Base-by-base conservation (phyloP, 352 stramenopile genomes). In the Thraustochytrium sp. region DNA sequence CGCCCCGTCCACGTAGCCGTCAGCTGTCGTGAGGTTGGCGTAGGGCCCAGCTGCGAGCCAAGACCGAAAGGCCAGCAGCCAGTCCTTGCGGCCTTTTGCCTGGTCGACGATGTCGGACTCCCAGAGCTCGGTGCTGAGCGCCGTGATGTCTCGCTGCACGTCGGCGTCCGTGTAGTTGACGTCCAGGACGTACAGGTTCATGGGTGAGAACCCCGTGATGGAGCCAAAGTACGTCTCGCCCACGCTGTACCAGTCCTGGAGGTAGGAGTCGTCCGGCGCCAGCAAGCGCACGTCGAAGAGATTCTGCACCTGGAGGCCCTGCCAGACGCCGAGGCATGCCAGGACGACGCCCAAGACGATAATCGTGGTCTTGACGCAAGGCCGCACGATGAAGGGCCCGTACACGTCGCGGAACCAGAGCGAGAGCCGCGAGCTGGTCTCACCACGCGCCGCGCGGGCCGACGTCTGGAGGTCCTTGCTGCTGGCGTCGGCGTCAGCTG, bases 211-310 rank as follows among this genome's bases (percentile, higher is more conserved):
- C 4, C 29, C 40, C 16, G 34, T 80, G 0, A 49, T 11, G 4
- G 37, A n/a, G 0, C 53, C 51, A 54, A 75, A 83, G 13, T 76
- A 56, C 9, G 62, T 34, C 18, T 83, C 59, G 21, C 16, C 18
- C 13, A 83, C 37, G 37, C 54, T 38, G 38, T 59, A 83, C 8
- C 54, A 65, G 29, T 76, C 74, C 21, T 77, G 36, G 53, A 83
- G 34, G 59, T 83, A 73, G 2, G 23, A 37, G 42, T 75, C 74
- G 56, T 83, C 74, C 36, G 53, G 74, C 36, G 55, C 44, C 2
- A 83, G n/a, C 26, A 65, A 4, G 5, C 55, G 51, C 36, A 83
- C 11, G 36, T 83, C 74, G 78, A 83, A 75, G 4, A 23, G 21
- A 31, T 40, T 73, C 11, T 36, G 18, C 11, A 83, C 61, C 5